Evolutionary conservation across 2,329 filamentous ascomycete genomes (phyloP).

Genomic region (Setomelanomma holmii): DNA sequence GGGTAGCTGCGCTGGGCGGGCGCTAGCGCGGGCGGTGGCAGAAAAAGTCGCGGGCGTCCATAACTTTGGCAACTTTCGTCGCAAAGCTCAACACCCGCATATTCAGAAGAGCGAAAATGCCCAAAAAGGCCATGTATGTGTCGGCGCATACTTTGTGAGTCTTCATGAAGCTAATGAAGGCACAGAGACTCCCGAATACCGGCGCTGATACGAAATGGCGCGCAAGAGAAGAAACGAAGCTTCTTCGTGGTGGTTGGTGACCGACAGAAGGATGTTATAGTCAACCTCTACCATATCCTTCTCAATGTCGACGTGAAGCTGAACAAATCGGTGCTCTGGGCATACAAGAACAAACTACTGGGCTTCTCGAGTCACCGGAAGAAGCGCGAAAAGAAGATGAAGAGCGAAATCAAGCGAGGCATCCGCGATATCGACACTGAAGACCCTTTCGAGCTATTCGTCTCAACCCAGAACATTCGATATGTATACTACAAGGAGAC

Average conservation of each 20-base stretch:
- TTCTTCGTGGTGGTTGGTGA: constrained; percentile 98
- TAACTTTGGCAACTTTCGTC: too few species aligned
- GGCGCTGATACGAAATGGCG: constrained; percentile 50
- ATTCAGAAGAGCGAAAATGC: constrained; percentile 39
- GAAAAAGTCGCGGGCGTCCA: constrained; percentile 6
- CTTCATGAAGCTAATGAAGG: constrained; percentile 16
- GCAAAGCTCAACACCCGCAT: not conserved
- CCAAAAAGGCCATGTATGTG: constrained; percentile 49
- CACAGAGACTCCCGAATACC: constrained; percentile 48
- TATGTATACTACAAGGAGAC: constrained; percentile 99
- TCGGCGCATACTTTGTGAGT: not conserved
- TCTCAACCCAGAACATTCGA: constrained; percentile 94
- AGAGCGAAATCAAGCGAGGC: constrained; percentile 95
- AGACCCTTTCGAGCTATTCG: constrained; percentile 96
- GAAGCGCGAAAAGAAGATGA: constrained; percentile 98
- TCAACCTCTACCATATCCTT: constrained; percentile 93
- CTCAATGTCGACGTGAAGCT: constrained; percentile 88
- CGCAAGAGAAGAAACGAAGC: constrained; percentile 88
- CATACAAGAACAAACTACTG: constrained; percentile 96
- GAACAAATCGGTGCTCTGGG: constrained; percentile 97
- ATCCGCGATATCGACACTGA: constrained; percentile 90
- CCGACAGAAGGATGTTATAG: constrained; percentile 93
- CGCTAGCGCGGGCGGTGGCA: constrained; percentile 5
- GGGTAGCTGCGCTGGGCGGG: not conserved
- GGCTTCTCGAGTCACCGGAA: constrained; percentile 96